Evolutionary conservation across 345 rosid species (phyloP).

Genomic region (Hirschfeldia incana): DNA sequence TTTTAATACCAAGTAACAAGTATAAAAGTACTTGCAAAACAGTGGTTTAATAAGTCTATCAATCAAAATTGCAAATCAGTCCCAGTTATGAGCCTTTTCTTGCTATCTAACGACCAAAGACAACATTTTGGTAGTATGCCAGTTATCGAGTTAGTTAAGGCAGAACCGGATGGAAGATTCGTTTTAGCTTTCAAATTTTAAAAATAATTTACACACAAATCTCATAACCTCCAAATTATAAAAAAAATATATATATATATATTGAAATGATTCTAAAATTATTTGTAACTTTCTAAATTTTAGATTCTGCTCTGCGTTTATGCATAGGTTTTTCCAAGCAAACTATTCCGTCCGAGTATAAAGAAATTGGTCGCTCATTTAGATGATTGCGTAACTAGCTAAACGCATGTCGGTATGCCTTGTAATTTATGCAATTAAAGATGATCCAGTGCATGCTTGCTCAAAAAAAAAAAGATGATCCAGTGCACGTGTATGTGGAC

Average conservation of each 20-base stretch:
- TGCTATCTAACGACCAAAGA: neutral
- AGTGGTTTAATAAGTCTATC: neutral
- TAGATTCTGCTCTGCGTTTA: neutral
- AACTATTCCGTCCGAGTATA: neutral
- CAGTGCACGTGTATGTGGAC: neutral
- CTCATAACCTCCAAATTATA: no score
- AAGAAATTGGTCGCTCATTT: neutral
- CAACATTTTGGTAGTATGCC: neutral
- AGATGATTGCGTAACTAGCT: neutral
- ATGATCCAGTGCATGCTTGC: neutral
- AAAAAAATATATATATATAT: no score
- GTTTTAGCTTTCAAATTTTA: no score
- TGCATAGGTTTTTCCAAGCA: neutral
- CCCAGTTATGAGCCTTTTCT: neutral
- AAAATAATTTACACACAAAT: no score
- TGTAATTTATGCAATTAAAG: neutral
- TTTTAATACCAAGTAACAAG: neutral
- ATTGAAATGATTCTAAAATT: no score
- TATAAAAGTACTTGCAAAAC: neutral
- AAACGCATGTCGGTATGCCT: no score
- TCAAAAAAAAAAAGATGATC: neutral
- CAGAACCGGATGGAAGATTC: neutral
- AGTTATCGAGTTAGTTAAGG: neutral
- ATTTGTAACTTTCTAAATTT: no score
- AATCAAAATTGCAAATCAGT: neutral